A percentile compares a stretch with the other conserved stretches of the same genome.
These are phyloP conservation scores for Saururus chinensis DNA, from an alignment of 164 flowering plant species.

Conservation along the genomic window DNA sequence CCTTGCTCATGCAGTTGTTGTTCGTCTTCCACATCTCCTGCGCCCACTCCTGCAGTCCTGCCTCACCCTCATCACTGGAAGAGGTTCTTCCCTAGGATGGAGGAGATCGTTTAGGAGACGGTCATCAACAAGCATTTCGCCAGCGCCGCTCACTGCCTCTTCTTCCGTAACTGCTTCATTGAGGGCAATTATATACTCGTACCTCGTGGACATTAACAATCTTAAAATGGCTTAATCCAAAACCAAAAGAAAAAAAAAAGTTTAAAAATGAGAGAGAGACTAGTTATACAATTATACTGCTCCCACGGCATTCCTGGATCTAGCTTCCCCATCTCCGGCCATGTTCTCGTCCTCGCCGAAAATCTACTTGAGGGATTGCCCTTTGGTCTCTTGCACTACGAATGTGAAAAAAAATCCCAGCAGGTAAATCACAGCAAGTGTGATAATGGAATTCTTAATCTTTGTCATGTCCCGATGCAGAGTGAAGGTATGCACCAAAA, in stretches of 20 bases:
- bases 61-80: slow-evolving; percentile 36
- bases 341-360: slow-evolving; percentile 24
- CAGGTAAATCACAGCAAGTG: slow-evolving; percentile 16
- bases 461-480: slow-evolving; percentile 1
- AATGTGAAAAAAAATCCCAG: slow-evolving; percentile 24
- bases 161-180: slow-evolving; percentile 59
- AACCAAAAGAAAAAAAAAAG: no score
- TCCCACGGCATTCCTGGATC: background rate
- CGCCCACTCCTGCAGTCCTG: slow-evolving; percentile 14
- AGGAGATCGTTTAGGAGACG: slow-evolving; percentile 24
- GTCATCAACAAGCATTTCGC: slow-evolving; percentile 38
- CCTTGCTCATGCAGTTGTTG: background rate
- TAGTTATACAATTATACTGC: background rate
- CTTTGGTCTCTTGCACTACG: slow-evolving; percentile 31
- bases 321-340: background rate
- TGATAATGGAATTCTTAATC: slow-evolving; percentile 12
- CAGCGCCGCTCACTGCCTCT: slow-evolving; percentile 40
- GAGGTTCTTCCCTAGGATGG: slow-evolving; percentile 33
- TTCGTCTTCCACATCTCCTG: slow-evolving; percentile 3
- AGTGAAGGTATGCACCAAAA: slow-evolving; percentile 21
- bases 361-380: slow-evolving; percentile 25
- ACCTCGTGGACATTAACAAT: no score
- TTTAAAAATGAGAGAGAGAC: no score
- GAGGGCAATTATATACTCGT: slow-evolving; percentile 12
- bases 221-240: no score